These are phyloP conservation scores for Pestalotiopsis sp. DNA, from an alignment of 2,329 filamentous ascomycete species.

Conservation along the genomic window DNA sequence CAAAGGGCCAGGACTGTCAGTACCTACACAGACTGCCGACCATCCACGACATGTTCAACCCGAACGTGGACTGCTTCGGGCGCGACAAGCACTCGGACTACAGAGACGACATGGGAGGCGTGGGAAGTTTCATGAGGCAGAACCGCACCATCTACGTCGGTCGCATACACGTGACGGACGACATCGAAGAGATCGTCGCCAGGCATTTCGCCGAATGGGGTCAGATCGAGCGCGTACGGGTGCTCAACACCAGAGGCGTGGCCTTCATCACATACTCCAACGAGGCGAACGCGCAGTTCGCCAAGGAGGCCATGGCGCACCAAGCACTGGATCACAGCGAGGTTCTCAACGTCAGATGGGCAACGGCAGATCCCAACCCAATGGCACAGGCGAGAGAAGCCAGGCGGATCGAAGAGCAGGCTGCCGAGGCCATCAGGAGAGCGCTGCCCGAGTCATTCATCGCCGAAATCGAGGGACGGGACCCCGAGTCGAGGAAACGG, in stretches of 20 bases:
- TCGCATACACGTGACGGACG: constrained; percentile 91
- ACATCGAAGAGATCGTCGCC: constrained; percentile 94
- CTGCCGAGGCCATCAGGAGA: constrained; percentile 86
- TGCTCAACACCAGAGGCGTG: constrained; percentile 86
- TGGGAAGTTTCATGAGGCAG: constrained; percentile 89
- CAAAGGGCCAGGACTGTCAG: constrained; percentile 89
- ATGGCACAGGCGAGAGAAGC: constrained; percentile 92
- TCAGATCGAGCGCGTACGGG: constrained; percentile 82
- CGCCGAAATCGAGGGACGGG: constrained; percentile 89
- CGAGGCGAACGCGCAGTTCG: constrained; percentile 84
- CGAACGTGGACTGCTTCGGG: constrained; percentile 93
- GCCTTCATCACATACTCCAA: constrained; percentile 95
- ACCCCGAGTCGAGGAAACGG: constrained; percentile 83
- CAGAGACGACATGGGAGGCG: constrained; percentile 95
- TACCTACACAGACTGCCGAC: constrained; percentile 89
- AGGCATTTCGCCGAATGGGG: constrained; percentile 98
- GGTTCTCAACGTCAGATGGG: constrained; percentile 95
- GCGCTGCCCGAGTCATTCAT: constrained; percentile 90
- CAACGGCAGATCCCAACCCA: constrained; percentile 93
- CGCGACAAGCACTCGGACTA: constrained; percentile 93
- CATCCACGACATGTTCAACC: constrained; percentile 87
- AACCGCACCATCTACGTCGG: constrained; percentile 95
- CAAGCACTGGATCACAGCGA: constrained; percentile 90
- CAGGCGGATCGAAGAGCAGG: constrained; percentile 88
- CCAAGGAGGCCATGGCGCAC: constrained; percentile 94